Conservation (phyloP, 257 asterid species). For the Nicotiana paniculata region DNA sequence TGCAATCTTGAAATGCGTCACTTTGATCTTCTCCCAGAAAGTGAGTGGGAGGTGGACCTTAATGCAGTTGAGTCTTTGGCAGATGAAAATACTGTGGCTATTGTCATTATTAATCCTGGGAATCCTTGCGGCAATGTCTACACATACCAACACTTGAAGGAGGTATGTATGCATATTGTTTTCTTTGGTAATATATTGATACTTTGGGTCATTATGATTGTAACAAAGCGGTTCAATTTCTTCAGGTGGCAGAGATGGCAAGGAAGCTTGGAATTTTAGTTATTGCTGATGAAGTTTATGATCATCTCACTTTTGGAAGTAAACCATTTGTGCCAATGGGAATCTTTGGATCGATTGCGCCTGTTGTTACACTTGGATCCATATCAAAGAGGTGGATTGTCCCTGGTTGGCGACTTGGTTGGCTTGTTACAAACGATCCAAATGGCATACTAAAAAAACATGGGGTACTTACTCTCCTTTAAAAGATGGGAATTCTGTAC, state of each 20-base stretch:
- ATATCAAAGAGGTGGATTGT: conserved; percentile 73
- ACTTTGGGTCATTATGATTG: conserved; percentile 5
- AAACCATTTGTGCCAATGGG: conserved; percentile 52
- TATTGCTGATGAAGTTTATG: conserved; percentile 69
- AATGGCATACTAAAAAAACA: conserved; percentile 39
- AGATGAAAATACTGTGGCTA: conserved; percentile 60
- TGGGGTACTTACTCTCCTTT: conserved; percentile 36
- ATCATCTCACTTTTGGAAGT: conserved; percentile 49
- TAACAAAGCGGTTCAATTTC: not conserved
- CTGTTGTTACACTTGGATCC: conserved; percentile 55
- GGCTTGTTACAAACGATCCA: conserved; percentile 62
- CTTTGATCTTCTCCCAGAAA: conserved; percentile 52
- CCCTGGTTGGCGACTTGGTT: conserved; percentile 78
- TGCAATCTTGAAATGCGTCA: conserved; percentile 55
- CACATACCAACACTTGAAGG: conserved; percentile 42
- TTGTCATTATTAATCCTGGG: conserved; percentile 67
- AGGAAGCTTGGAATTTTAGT: conserved; percentile 45
- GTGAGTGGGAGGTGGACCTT: conserved; percentile 66
- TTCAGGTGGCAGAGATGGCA: conserved; percentile 61
- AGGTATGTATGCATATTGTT: conserved; percentile 22
- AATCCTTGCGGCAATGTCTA: conserved; percentile 75
- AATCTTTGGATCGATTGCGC: conserved; percentile 36
- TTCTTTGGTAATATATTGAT: not conserved
- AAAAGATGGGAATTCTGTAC: not conserved
- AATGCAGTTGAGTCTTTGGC: conserved; percentile 49